Evolutionary conservation across 1,139 yeast genomes (phyloP), one percentile per base, ranked within the genome.

Genomic region (Saccharomyces hybrid): DNA sequence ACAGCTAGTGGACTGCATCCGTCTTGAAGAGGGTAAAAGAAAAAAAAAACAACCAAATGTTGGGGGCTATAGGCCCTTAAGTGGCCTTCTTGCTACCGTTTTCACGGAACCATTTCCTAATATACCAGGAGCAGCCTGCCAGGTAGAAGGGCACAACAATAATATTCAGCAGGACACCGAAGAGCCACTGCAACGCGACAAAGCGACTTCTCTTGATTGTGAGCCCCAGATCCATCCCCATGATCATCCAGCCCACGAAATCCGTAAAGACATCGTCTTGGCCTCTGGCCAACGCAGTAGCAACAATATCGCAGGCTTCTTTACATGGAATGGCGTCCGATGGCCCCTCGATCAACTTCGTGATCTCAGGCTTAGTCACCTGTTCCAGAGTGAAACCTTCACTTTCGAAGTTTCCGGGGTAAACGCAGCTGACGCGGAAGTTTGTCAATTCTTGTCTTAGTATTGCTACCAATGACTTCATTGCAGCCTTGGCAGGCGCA

Each of bases 331-430:
- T 85, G 0, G 97, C 82, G 5, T 67, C 70, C 14, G 95, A 86
- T 1, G 95, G 78, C 1, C 99, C 99, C 70, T 95, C 99, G 48
- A 95, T 88, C 29, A 72, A 72, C 58, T 78, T 80, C 2, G 98
- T 91, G 56, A 95, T 88, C 28, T 78, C 80, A 0, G 99, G 99
- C 67, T 95, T 95, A 5, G 95, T 86, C 58, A 73, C 73, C 66
- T 91, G 87, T 70, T 95, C 99, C 57, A 83, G 82, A 5, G 74
- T 81, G 64, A 71, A 95, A 0, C 99, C 99, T 70, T 91, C 98
- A 60, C 96, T 86, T 51, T 76, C 79, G 71, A 93, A 90, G 67
- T 89, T 90, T 0, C 99, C 99, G 0, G 98, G 96, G 64, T 84
- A 84, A 0, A 89, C 82, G 51, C 83, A 78, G 2, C 81, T 74